Base-by-base conservation (phyloP, 2,329 filamentous ascomycete species). In the Neonectria magnoliae region DNA sequence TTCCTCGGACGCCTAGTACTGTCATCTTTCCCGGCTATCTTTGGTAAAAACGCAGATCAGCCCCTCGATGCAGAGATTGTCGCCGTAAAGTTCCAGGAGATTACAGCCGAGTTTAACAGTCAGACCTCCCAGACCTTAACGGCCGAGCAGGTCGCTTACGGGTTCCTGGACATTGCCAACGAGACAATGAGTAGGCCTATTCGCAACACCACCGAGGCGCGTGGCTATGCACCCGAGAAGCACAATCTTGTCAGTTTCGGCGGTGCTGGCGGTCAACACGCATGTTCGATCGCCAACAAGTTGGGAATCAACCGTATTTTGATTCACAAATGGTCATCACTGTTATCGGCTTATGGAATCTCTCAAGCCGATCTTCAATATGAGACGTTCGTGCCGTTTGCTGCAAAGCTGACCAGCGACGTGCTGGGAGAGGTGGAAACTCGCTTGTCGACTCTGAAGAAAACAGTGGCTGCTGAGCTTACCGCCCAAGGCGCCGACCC, bases 141-240 rank as follows among this genome's bases (percentile, higher is more conserved):
- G 0, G 62, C 76, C 0, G 76, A 80, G 33, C 77, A 80, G n/a
- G 73, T 80, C 41, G 91, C 91, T 0, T 88, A 89, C 66, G 92
- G 91, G 0, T 93, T 93, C 71, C 85, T 93, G 73, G 88, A 91
- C 65, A 89, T 93, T 47, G 91, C 91, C 2, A 93, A 93, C 68
- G 90, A 92, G 77, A 88, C 90, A 0, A 93, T 93, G 91, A 90
- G 88, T 4, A 83, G 91, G 31, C 92, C 92, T 0, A 94, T 94
- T 65, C 85, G 92, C 50, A 92, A 90, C 42, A 79, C 93, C 52
- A 93, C 68, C 1, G 91, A 93, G 77, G 91, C 90, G 4, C 67
- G 76, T 18, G 76, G 75, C 9, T 77, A 73, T 47, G 76, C 73
- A 9, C 74, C 76, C 0, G 73, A 71, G 31, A 73, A 72, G 9